Conservation (phyloP, 345 rosid genomes). For the Lepidium aucheri region DNA sequence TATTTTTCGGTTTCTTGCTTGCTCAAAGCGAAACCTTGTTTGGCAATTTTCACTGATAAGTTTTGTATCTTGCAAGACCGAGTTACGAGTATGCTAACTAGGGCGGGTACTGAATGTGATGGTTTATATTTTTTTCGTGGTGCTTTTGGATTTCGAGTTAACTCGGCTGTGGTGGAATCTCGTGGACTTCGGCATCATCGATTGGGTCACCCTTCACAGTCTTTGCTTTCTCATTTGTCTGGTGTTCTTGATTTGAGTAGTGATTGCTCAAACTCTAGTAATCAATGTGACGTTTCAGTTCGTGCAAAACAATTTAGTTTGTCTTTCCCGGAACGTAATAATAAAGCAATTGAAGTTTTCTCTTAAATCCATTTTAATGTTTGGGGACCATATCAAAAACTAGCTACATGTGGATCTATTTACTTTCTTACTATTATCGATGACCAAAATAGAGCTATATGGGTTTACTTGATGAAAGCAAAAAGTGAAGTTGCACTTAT, state of each 20-base stretch:
- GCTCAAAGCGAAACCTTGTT: background rate
- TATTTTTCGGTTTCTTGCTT: background rate
- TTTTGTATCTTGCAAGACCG: no score
- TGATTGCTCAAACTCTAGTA: background rate
- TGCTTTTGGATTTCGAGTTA: background rate
- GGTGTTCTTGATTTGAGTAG: background rate
- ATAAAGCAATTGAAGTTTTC: background rate
- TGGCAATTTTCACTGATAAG: background rate
- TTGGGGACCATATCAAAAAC: background rate
- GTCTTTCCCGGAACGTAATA: background rate
- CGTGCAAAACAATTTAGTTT: background rate
- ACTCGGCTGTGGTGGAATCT: background rate
- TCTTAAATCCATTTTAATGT: background rate
- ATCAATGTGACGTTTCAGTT: background rate
- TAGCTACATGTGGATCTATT: background rate
- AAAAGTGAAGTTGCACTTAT: background rate
- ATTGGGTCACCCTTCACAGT: background rate
- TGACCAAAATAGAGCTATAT: no score
- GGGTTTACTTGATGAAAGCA: background rate
- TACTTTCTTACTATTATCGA: background rate
- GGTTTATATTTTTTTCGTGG: background rate
- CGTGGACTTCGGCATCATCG: background rate
- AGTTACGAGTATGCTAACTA: no score
- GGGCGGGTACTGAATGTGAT: background rate
- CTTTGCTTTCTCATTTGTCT: background rate